phyloP scores from a whole-genome alignment of 306 rosid genomes.

The Abrus pulchellus region DNA sequence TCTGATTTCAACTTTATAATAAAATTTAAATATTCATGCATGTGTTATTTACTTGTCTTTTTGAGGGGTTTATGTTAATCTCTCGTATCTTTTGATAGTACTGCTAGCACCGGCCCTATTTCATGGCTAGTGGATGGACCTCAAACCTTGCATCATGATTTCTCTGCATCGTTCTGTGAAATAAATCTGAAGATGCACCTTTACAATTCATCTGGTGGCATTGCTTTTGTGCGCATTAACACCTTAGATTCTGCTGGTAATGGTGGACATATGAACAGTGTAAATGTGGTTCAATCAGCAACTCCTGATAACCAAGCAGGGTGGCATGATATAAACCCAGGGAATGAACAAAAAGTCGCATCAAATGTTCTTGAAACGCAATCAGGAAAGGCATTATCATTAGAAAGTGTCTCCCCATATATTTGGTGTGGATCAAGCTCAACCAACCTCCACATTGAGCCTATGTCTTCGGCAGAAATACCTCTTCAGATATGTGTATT shows the following conservation, averaged over 20 bases:
- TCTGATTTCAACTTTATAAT: constrained; percentile 39
- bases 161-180: constrained; percentile 76
- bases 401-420: constrained; percentile 70
- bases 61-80: constrained; percentile 3
- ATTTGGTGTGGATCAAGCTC: constrained; percentile 95
- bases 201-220: constrained; percentile 69
- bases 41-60: constrained; percentile 19
- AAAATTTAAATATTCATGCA: constrained; percentile 20
- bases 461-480: constrained; percentile 69
- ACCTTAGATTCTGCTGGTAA: constrained; percentile 58
- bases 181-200: constrained; percentile 77
- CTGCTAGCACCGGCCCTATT: constrained; percentile 79
- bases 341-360: constrained; percentile 67
- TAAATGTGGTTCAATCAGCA: constrained; percentile 50
- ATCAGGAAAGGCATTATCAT: constrained; percentile 53
- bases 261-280: constrained; percentile 45
- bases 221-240: constrained; percentile 67
- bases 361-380: constrained; percentile 60
- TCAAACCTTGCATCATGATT: constrained; percentile 74
- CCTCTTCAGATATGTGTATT: constrained; percentile 91
- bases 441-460: constrained; percentile 66
- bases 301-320: constrained; percentile 71
- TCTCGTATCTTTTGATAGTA: constrained; percentile 55
- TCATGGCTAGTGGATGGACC: constrained; percentile 92
- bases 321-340: constrained; percentile 79